Conservation (phyloP, 2,329 filamentous ascomycete species). For the Remersonia thermophila region DNA sequence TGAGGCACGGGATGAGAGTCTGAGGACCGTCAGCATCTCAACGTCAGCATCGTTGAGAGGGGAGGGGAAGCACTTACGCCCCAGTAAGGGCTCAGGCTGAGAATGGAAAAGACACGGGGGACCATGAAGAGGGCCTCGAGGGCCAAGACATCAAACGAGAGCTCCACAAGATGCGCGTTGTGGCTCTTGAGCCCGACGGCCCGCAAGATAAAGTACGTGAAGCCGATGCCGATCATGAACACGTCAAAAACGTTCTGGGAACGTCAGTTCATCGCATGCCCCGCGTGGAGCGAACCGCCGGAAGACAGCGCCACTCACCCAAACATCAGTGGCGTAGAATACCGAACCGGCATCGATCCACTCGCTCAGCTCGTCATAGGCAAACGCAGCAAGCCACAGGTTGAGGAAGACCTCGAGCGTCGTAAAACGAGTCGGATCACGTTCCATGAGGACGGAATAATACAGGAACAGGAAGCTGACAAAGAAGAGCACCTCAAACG, state of each 20-base stretch:
- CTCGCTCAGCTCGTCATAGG: slow-evolving; percentile 77
- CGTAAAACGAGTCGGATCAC: slow-evolving; percentile 55
- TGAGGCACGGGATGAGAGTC: slow-evolving; percentile 76
- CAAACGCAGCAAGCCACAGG: slow-evolving; percentile 76
- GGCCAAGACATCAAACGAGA: slow-evolving; percentile 79
- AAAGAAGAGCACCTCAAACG: slow-evolving; percentile 76
- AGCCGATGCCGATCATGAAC: slow-evolving; percentile 62
- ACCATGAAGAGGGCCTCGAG: slow-evolving; percentile 84
- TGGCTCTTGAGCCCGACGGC: slow-evolving; percentile 52
- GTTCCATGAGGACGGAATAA: slow-evolving; percentile 71
- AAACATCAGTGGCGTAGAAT: slow-evolving; percentile 75
- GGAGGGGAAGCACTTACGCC: slow-evolving; percentile 30
- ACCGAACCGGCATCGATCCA: slow-evolving; percentile 76
- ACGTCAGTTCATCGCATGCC: slow-evolving; percentile 11
- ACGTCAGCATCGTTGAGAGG: background rate
- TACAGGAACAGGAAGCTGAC: slow-evolving; percentile 65
- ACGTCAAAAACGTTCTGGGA: slow-evolving; percentile 70
- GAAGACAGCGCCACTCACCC: slow-evolving; percentile 61
- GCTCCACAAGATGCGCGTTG: slow-evolving; percentile 53
- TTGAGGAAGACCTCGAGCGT: slow-evolving; percentile 61
- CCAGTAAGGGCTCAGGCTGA: slow-evolving; percentile 83
- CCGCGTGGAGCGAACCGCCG: too few species aligned
- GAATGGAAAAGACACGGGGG: slow-evolving; percentile 73
- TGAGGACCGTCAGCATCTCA: slow-evolving; percentile 4
- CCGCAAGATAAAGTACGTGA: slow-evolving; percentile 61